A percentile compares a stretch with the other conserved stretches of the same genome.
phyloP scores from a whole-genome alignment of 805 yeast genomes.

The Teunomyces panamensis region DNA sequence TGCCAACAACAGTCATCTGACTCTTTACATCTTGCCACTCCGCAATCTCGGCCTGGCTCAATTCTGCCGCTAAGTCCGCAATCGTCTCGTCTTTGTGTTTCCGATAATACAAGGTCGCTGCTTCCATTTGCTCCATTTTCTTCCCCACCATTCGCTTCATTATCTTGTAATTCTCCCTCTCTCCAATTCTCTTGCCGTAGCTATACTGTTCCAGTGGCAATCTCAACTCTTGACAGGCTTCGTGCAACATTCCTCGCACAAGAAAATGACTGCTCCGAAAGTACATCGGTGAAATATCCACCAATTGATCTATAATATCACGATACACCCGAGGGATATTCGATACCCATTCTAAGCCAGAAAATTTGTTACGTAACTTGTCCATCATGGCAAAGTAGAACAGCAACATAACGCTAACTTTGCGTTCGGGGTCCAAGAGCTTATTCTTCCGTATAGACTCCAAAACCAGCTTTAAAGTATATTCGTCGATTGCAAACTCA shows the following conservation, averaged over 20 bases:
- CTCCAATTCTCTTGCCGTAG: constrained; percentile 5
- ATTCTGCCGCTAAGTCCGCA: neutral
- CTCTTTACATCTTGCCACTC: constrained; percentile 1
- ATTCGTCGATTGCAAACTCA: constrained; percentile 3
- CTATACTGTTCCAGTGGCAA: constrained; percentile 7
- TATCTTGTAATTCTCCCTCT: constrained; percentile 9
- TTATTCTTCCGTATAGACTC: constrained; percentile 6
- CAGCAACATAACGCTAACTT: constrained; percentile 4
- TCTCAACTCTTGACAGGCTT: constrained; percentile 6
- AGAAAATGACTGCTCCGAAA: constrained; percentile 3
- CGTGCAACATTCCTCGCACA: constrained; percentile 8
- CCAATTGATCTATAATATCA: constrained; percentile 7
- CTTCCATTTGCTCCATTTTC: constrained; percentile 6
- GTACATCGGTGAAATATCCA: neutral
- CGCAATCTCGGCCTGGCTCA: neutral
- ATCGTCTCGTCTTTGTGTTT: neutral
- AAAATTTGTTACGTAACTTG: neutral
- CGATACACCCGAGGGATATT: constrained; percentile 4
- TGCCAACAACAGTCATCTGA: neutral
- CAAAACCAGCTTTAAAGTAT: constrained; percentile 5
- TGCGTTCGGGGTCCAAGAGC: neutral
- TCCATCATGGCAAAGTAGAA: constrained; percentile 3
- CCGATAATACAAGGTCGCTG: neutral
- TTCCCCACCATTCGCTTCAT: constrained; percentile 6
- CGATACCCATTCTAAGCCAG: neutral